Conservation (phyloP, 176 grass and related monocot species). For the Aegilops umbellulata region DNA sequence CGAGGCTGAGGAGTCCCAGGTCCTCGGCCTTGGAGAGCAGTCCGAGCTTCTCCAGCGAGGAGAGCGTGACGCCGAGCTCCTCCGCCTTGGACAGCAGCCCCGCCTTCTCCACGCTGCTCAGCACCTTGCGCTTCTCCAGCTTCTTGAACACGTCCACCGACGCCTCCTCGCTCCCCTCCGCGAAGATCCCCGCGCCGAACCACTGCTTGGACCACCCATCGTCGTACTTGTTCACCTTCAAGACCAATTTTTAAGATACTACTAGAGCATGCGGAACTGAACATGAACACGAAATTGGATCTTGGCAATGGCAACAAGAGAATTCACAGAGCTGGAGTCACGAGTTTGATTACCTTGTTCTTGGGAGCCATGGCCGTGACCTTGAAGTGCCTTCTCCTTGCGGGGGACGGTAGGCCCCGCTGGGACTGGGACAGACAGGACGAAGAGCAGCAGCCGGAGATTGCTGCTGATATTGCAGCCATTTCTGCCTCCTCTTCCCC, state of each 20-base stretch:
- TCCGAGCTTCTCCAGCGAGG: conserved; percentile 72
- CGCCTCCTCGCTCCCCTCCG: conserved; percentile 80
- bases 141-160: conserved; percentile 86
- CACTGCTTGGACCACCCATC: conserved; percentile 91
- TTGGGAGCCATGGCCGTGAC: conserved; percentile 83
- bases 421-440: conserved; percentile 34
- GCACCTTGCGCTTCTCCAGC: conserved; percentile 86
- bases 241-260: not conserved
- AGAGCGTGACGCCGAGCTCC: conserved; percentile 79
- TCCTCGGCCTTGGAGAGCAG: conserved; percentile 89
- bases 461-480: conserved; percentile 36
- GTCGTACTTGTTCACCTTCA: conserved; percentile 88
- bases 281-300: not conserved
- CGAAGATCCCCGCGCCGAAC: conserved; percentile 92
- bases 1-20: conserved; percentile 90
- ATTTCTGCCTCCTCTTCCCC: conserved; percentile 14
- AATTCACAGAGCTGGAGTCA: not conserved
- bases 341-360: conserved; percentile 44
- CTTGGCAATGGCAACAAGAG: not conserved
- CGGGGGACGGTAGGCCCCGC: not conserved
- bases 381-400: conserved; percentile 44
- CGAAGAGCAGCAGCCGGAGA: conserved; percentile 37
- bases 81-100: conserved; percentile 95
- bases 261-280: not conserved
- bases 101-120: conserved; percentile 84